These are phyloP conservation scores for Ophiostoma novo-ulmi DNA, from an alignment of 2,329 filamentous ascomycete species.

Conservation along the genomic window DNA sequence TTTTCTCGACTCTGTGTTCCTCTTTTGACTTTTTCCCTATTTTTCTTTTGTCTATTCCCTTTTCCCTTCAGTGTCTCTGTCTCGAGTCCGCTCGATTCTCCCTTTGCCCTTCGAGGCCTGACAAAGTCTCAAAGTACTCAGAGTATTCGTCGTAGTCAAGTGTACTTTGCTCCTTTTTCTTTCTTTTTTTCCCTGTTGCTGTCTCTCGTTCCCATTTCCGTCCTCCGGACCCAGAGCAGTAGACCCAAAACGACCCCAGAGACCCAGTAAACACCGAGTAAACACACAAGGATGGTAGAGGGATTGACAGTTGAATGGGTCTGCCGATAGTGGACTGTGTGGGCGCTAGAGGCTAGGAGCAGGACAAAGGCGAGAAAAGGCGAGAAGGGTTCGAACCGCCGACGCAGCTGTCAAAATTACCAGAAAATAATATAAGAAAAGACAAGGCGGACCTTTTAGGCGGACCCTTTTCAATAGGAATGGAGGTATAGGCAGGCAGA, in stretches of 20 bases:
- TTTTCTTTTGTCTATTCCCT: neutral
- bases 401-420: neutral
- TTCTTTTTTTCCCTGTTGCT: neutral
- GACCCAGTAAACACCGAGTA: conserved; percentile 5
- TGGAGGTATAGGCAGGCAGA: neutral
- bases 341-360: conserved; percentile 3
- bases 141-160: too few species aligned
- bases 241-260: neutral
- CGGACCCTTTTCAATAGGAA: neutral
- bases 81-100: neutral
- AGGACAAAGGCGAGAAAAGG: neutral
- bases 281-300: conserved; percentile 4
- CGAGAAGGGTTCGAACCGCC: neutral
- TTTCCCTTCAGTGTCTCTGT: neutral
- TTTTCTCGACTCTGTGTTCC: neutral
- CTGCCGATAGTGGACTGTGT: conserved; percentile 9
- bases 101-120: neutral
- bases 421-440: neutral
- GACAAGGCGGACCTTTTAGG: neutral
- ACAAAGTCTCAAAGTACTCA: neutral
- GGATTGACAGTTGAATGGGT: conserved; percentile 6
- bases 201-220: conserved; percentile 7
- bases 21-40: neutral
- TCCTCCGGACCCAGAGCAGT: conserved; percentile 11
- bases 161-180: conserved; percentile 5